Base-by-base conservation (phyloP, 345 rosid genomes). In the Gossypium turneri region DNA sequence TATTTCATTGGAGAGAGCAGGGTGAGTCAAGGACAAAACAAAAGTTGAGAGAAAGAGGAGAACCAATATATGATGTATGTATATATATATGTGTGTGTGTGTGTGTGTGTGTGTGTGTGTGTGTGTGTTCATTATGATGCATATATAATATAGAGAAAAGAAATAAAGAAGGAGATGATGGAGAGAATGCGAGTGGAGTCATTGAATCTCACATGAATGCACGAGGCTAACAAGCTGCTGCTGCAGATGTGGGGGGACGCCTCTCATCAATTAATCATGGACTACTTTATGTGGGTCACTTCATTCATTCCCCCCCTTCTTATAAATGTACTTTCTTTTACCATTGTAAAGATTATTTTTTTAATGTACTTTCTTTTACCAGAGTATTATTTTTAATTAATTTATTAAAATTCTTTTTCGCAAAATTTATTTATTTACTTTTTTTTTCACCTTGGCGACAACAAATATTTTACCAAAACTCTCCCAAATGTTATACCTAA, bases 141-240 rank as follows among this genome's bases (percentile, higher is more conserved):
- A 34, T 34, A 34, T 34, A 34, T 34, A 5, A 34, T 34, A 34
- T 34, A 5, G 7, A 5, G 41, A 34, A 34, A 34, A 34, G 41
- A 47, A 44, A 20, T 5, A 44, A 19, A 66, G 20, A 20, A 13
- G 13, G 9, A 38, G 71, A 77, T 78, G 83, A 68, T 74, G 79
- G 64, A 70, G 66, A 70, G 71, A 60, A 66, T 59, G 68, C 72
- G 80, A 81, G 17, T 76, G 79, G 82, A 80, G 16, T 78, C 73
- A 82, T 77, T 60, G 78, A 83, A 73, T 57, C 67, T 82, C 87
- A 84, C 89, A 79, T 86, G 89, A 82, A 86, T 7, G 85, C 89
- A 86, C 80, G 84, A 84, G 80, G 82, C 66, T 66, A n/a, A 72
- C 58, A 78, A 68, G 76, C 80, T 12, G 24, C 80, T 22, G 29